Evolutionary conservation across 495 filamentous ascomycete species (phyloP).

Genomic region (Podospora pseudocomata): DNA sequence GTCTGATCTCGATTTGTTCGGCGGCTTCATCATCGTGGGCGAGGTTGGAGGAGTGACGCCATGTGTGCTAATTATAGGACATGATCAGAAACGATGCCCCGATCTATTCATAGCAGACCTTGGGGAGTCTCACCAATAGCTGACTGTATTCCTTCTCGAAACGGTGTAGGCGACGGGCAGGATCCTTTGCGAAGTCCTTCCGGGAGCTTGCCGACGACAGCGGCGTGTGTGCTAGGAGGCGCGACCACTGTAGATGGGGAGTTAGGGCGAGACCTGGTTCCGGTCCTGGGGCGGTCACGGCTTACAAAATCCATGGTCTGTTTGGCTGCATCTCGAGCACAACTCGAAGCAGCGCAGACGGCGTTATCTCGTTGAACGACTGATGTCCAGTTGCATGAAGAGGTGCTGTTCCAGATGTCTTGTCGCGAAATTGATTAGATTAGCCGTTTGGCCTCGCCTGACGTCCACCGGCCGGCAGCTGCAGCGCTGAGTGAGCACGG

Average conservation of each 20-base stretch:
- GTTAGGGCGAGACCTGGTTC: background rate
- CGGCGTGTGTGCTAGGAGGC: conserved; percentile 79
- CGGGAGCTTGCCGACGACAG: conserved; percentile 53
- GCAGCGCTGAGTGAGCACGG: background rate
- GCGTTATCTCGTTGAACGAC: conserved; percentile 12
- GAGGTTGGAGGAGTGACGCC: conserved; percentile 62
- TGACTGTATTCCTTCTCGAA: conserved; percentile 88
- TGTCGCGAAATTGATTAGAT: conserved; percentile 35
- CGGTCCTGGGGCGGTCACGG: conserved; percentile 5
- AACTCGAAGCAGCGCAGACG: conserved; percentile 15
- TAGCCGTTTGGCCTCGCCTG: background rate
- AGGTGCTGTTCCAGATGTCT: conserved; percentile 32
- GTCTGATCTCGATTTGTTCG: conserved; percentile 50
- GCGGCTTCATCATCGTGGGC: conserved; percentile 51
- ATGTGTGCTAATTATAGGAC: conserved; percentile 61
- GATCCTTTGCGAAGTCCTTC: conserved; percentile 65
- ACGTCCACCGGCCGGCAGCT: conserved; percentile 13
- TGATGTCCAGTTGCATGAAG: conserved; percentile 25
- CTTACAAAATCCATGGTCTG: conserved; percentile 44
- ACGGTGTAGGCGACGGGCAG: conserved; percentile 78
- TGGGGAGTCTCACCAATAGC: conserved; percentile 55
- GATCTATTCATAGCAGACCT: background rate
- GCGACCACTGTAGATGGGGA: conserved; percentile 63
- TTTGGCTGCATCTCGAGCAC: conserved; percentile 34
- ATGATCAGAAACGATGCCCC: conserved; percentile 6